Percentiles rank a stretch among this genome's conserved stretches.
Conservation (phyloP, 352 stramenopile genomes). For the Globisporangium yorkense region DNA sequence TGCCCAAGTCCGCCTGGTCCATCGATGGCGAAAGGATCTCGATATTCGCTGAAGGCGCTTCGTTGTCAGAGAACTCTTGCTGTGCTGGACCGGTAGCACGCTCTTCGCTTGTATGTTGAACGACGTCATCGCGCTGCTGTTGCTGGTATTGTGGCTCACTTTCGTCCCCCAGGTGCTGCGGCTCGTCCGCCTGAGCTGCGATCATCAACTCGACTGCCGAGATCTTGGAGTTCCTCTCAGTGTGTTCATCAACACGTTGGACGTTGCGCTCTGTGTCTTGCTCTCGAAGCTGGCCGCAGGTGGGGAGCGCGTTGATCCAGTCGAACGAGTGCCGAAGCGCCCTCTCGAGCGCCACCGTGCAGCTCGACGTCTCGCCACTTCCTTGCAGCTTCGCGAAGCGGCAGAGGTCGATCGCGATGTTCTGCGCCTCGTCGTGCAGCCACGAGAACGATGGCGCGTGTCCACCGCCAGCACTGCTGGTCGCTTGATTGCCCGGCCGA, state of each 20-base stretch:
- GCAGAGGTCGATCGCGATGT: slow-evolving; percentile 44
- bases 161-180: neutral
- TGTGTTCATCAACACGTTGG: neutral
- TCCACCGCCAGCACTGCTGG: neutral
- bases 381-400: slow-evolving; percentile 15
- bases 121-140: no score
- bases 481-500: neutral
- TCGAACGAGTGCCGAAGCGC: slow-evolving; percentile 26
- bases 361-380: neutral
- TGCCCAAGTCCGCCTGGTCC: neutral
- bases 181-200: slow-evolving; percentile 1
- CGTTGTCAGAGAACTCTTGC: neutral
- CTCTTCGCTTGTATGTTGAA: neutral
- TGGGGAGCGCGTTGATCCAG: slow-evolving; percentile 29
- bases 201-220: slow-evolving; percentile 11
- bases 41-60: neutral
- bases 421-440: slow-evolving; percentile 25
- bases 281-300: slow-evolving; percentile 12
- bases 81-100: neutral
- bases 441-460: slow-evolving; percentile 14
- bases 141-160: neutral
- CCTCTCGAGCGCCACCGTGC: slow-evolving; percentile 12
- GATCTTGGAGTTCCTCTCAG: neutral
- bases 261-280: neutral
- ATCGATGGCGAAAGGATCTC: neutral